Evolutionary conservation across 2,329 filamentous ascomycete genomes (phyloP), one percentile per base, ranked within the genome.

Genomic region (Beauveria caledonica): DNA sequence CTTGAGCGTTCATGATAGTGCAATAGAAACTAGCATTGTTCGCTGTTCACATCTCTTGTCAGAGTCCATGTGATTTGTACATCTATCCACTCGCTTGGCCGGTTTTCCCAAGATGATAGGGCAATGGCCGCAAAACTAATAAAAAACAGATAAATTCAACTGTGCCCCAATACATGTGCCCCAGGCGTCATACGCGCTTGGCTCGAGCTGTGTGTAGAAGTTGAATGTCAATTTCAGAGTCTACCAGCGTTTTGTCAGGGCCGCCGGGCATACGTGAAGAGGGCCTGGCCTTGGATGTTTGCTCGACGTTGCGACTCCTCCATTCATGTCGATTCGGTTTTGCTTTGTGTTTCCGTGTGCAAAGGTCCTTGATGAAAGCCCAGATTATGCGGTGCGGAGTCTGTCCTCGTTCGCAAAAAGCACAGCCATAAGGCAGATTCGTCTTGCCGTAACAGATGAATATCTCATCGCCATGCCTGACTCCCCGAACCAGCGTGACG

Each of bases 1-100:
- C 72, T 73, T 74, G 71, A 71, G 69, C 71, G 74, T 75, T 73
- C 70, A 76, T 71, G 71, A 74, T 73, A 75, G 73, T 74, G 73
- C 71, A 74, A 74, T 70, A 72, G 44, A 72, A 71, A 62, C 69
- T 70, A 70, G 70, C 72, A 72, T 71, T 73, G 71, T 73, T 71
- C 68, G 60, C 65, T 66, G 61, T 66, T 60, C 62, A 63, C 53
- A 57, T 61, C 42, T 62, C 39, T 11, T 39, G 11, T 13, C 17
- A 48, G 36, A 49, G 21, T 42, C n/a, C 29, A 29, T 45, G 58
- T 49, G 50, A 42, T 17, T 29, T 60, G 27, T 36, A 59, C 19
- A 49, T 54, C 27, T 40, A 48, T 45, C 50, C 48, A 23, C n/a
- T 42, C 58, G 58, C 58, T 54, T 23, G 27, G 19, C 45, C 53